Base-by-base conservation (phyloP, 192 early-diverging fungal species). In the Podila clonocystis region DNA sequence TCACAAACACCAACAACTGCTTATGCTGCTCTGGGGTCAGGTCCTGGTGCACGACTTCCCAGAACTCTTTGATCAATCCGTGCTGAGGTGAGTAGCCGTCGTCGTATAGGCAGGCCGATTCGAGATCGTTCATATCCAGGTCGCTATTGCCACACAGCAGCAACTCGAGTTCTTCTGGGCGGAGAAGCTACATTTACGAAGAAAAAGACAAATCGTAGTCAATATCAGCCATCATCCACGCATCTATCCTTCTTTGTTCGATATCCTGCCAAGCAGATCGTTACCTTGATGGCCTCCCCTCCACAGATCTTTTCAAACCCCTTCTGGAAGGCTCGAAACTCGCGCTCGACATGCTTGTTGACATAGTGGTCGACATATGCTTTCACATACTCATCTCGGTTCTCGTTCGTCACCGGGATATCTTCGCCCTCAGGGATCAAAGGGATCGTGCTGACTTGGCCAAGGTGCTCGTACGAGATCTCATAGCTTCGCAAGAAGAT, bases 1-100 rank as follows among this genome's bases (percentile, higher is more conserved):
- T 98, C 4, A 98, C 97, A 89, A 98, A 98, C 1, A 88, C 82
- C 48, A 98, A 82, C 38, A 98, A 85, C 48, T 92, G 73, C 50
- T 90, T 87, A 70, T 95, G 93, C 45, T 92, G 91, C 31, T 85
- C 85, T 9, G 88, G 72, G 2, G 85, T 68, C 67, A 97, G 74
- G 9, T 77, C 79, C 15, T 66, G 41, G 58, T 91, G 91, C 2
- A 95, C 93, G 62, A 97, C 89, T 7, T 86, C 80, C 97, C 97
- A 98, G 83, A 98, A 96, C 70, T 89, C 91, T 84, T 70, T 75
- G 52, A 97, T 94, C 2, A 90, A 78, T 2, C 73, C 82, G 70
- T 98, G 95, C 2, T 79, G 83, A 0, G 85, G 63, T 29, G 82
- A 71, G 73, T 94, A 97, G 22, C 93, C 94, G 82, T 97, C 96